phyloP scores from a whole-genome alignment of 1,284 basidiomycete species.

The Trichosporon asahii region DNA sequence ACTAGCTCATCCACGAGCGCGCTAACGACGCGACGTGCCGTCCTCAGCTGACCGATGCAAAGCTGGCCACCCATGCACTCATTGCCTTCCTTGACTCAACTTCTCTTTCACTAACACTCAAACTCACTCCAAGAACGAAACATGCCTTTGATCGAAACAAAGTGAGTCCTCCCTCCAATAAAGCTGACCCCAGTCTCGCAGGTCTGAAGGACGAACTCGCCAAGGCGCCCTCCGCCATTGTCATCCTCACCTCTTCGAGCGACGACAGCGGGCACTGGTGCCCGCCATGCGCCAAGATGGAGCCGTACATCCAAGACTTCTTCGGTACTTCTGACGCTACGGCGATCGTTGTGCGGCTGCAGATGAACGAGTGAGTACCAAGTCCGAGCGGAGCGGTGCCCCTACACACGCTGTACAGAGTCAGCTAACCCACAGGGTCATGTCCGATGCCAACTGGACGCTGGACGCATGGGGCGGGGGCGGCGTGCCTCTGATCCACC shows the following conservation, averaged over 20 bases:
- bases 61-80: too few relatives aligned
- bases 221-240: background rate
- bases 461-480: background rate
- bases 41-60: too few relatives aligned
- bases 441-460: slow-evolving; percentile 5
- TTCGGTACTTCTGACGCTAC: background rate
- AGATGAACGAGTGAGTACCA: background rate
- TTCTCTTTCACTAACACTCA: background rate
- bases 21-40: too few relatives aligned
- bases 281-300: background rate
- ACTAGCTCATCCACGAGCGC: too few relatives aligned
- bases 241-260: background rate
- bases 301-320: background rate
- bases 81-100: background rate
- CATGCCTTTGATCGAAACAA: background rate
- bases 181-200: background rate
- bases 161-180: background rate
- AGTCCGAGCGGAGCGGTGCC: too few relatives aligned
- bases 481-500: background rate
- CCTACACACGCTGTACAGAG: too few relatives aligned
- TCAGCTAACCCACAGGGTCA: background rate
- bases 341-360: background rate
- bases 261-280: background rate
- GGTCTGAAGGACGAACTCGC: background rate
- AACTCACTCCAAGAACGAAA: background rate